Conservation (phyloP, 2,329 filamentous ascomycete species). For the Sclerotiophoma versabilis region DNA sequence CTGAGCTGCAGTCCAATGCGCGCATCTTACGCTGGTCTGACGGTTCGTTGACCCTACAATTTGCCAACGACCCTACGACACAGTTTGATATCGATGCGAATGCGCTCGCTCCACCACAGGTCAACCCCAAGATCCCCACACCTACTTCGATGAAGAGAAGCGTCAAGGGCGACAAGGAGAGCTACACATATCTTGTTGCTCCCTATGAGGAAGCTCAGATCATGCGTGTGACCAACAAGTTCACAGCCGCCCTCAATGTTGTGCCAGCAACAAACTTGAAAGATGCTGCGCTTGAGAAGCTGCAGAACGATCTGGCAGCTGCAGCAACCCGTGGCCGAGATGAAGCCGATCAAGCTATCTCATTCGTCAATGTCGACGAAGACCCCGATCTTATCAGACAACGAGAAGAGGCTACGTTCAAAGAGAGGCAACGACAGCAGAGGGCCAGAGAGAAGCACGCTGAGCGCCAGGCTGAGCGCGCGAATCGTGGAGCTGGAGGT, state of each 20-base stretch:
- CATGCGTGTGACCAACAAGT: constrained; percentile 76
- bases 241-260: constrained; percentile 75
- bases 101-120: constrained; percentile 67
- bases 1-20: constrained; percentile 75
- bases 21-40: constrained; percentile 80
- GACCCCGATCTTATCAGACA: constrained; percentile 79
- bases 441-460: constrained; percentile 72
- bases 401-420: constrained; percentile 76
- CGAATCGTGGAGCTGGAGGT: constrained; percentile 55
- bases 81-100: constrained; percentile 80
- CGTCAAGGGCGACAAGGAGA: constrained; percentile 63
- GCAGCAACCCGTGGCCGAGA: constrained; percentile 60
- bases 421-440: constrained; percentile 69
- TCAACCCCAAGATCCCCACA: constrained; percentile 58
- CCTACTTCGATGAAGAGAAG: constrained; percentile 48
- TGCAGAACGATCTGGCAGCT: constrained; percentile 72
- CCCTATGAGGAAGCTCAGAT: constrained; percentile 73
- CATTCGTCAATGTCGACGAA: constrained; percentile 73
- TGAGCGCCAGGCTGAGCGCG: constrained; percentile 67
- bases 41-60: constrained; percentile 76
- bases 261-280: constrained; percentile 71
- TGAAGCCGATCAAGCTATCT: constrained; percentile 60
- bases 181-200: constrained; percentile 77
- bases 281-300: constrained; percentile 73
- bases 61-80: constrained; percentile 70